phyloP scores from a whole-genome alignment of 495 filamentous ascomycete species.

The Neurospora tetraspora region DNA sequence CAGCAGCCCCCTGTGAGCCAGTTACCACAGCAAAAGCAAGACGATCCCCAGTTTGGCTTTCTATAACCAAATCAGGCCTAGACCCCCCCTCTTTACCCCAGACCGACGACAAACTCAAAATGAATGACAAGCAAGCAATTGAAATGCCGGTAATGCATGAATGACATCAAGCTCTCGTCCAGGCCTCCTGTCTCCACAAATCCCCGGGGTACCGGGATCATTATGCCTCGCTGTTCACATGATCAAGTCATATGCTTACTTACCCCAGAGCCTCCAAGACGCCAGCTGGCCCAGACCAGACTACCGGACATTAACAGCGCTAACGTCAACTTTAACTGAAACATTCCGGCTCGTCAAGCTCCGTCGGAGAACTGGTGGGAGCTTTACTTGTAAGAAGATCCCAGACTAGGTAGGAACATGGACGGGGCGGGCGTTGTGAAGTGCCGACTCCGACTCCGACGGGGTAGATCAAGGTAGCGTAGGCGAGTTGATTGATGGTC shows the following conservation, averaged over 20 bases:
- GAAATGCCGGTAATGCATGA: not conserved
- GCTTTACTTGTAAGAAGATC: not conserved
- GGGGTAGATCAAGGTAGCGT: not conserved
- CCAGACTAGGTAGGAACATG: not conserved
- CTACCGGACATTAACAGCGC: not conserved
- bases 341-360: not conserved
- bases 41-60: not conserved
- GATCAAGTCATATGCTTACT: not conserved
- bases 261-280: not conserved
- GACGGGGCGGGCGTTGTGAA: not conserved
- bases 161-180: not conserved
- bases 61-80: not conserved
- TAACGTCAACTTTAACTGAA: not conserved
- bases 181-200: not conserved
- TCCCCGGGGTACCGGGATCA: not conserved
- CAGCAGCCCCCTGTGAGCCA: not conserved
- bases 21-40: not conserved
- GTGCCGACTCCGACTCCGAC: not conserved
- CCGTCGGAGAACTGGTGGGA: not conserved
- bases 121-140: not conserved
- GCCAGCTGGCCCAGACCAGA: not conserved
- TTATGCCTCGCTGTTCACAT: not conserved
- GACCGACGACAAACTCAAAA: not conserved
- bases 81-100: not conserved
- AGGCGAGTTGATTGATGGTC: not conserved